Base-by-base conservation (phyloP, 2,329 filamentous ascomycete species). In the Pseudomassariella vexata region DNA sequence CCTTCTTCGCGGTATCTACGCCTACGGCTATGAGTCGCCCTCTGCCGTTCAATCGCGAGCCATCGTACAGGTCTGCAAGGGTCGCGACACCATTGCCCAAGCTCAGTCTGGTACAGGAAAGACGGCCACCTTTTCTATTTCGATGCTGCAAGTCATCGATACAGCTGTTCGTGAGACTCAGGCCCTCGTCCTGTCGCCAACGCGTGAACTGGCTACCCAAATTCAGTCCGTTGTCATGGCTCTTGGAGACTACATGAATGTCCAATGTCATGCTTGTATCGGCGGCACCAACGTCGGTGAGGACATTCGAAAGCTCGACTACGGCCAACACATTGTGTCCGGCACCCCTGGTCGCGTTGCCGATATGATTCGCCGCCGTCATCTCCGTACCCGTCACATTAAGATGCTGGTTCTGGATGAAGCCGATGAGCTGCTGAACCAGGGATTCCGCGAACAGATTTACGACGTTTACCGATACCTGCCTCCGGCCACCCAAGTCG, bases 191-290 rank as follows among this genome's bases (percentile, higher is more conserved):
- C 78, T 98, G 7, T 95, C 92, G 4, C 92, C 92, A 3, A 96
- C 90, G 14, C 87, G 92, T 56, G 92, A 98, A 73, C 71, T 98
- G 44, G 92, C 92, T 27, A 95, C 90, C 18, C 92, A 98, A 65
- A 98, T 98, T 45, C 92, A 98, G 65, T 95, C 87, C 21, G 92
- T 98, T 38, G 85, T 98, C 48, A 94, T 96, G 80, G 92, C 92
- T n/a, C 77, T 98, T n/a, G 92, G 92, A 45, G 92, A 98, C 63
- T 98, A 95, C 71, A 96, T 98, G 92, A 95, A 95, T 56, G 87
- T 98, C 4, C 89, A 98, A 64, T 98, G 92, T 66, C 92, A 98
- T 53, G 90, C 92, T 38, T 98, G 92, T 63, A 96, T 98, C 52
- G 92, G 92, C 47, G 92, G 92, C 39, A 98, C 92, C 46, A 96